phyloP scores from a whole-genome alignment of 371 early-diverging fungal species.

The Mortierella sp. region DNA sequence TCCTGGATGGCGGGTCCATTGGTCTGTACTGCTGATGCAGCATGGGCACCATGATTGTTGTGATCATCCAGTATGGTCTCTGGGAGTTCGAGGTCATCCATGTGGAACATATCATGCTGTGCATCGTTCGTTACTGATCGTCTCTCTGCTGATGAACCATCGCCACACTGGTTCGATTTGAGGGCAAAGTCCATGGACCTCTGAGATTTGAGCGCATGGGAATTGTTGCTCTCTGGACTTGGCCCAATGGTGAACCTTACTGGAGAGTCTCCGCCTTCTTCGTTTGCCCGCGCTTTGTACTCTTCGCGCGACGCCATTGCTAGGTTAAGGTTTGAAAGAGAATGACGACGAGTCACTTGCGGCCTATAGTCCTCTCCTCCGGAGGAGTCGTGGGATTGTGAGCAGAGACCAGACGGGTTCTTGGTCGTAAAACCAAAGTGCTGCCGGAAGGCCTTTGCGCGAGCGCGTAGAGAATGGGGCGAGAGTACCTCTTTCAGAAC shows the following conservation, averaged over 20 bases:
- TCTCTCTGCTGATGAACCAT: no score
- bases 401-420: constrained; percentile 27
- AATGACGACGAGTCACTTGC: constrained; percentile 46
- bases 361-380: constrained; percentile 20
- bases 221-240: no score
- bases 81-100: constrained; percentile 54
- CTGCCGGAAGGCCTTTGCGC: constrained; percentile 52
- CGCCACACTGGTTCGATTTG: no score
- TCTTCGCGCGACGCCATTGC: constrained; percentile 47
- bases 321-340: constrained; percentile 47
- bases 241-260: no score
- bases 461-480: constrained; percentile 69
- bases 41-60: constrained; percentile 2
- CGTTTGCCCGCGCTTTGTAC: constrained; percentile 23
- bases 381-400: constrained; percentile 37
- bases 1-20: constrained; percentile 19
- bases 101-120: constrained; percentile 46
- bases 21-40: constrained; percentile 5
- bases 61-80: constrained; percentile 11
- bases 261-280: neutral
- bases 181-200: no score
- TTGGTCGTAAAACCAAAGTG: constrained; percentile 37
- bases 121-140: constrained; percentile 9
- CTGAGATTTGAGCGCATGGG: no score
- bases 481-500: constrained; percentile 83